Conservation (phyloP, 257 asterid genomes). For the Solanum verrucosum region DNA sequence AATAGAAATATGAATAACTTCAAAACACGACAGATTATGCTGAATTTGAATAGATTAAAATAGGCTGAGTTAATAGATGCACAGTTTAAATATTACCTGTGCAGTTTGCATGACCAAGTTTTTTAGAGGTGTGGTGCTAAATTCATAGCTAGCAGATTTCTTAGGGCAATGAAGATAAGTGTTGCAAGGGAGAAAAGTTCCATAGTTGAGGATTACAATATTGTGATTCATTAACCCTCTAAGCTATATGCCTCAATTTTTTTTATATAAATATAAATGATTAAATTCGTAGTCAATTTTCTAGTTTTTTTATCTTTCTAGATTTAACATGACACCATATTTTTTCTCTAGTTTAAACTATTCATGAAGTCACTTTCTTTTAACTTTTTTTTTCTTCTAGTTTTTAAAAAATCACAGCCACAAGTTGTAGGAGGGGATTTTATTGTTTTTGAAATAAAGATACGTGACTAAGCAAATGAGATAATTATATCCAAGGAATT, state of each 20-base stretch:
- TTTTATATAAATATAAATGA: too few species aligned
- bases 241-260: too few species aligned
- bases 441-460: background rate
- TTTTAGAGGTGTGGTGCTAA: slow-evolving; percentile 69
- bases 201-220: too few species aligned
- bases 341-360: background rate
- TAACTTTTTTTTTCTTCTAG: too few species aligned
- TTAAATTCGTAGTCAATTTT: too few species aligned
- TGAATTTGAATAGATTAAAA: too few species aligned
- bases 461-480: background rate
- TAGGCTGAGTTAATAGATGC: accelerated
- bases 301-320: background rate
- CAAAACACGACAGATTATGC: too few species aligned
- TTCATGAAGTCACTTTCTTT: background rate
- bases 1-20: too few species aligned
- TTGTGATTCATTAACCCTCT: too few species aligned
- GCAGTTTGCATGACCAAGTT: slow-evolving; percentile 58
- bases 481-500: background rate
- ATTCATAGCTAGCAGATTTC: slow-evolving; percentile 75
- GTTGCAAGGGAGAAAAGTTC: too few species aligned
- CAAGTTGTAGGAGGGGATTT: background rate
- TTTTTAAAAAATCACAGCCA: background rate
- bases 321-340: background rate
- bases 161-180: too few species aligned
- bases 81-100: background rate